A percentile compares a stretch with the other conserved stretches of the same genome.
Conservation (phyloP, 305 asterid species). For the Fraxinus albicans region DNA sequence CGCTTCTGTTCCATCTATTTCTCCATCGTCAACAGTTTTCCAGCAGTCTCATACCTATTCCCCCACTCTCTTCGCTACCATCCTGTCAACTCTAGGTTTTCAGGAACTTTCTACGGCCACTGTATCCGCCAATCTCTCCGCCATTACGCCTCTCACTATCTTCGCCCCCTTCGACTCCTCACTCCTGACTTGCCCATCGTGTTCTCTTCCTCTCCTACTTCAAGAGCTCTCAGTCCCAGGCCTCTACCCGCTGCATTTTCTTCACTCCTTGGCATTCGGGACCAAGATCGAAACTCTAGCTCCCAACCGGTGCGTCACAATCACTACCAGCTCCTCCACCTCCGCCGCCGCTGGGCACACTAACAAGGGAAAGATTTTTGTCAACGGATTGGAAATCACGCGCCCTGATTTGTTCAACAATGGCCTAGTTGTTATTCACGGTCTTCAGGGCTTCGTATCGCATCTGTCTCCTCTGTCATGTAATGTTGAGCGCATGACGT, state of each 20-base stretch:
- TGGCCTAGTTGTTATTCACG: constrained; percentile 65
- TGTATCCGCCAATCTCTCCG: constrained; percentile 46
- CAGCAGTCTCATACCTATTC: constrained; percentile 34
- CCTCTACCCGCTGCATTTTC: constrained; percentile 54
- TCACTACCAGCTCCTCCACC: constrained; percentile 35
- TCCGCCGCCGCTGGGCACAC: constrained; percentile 7
- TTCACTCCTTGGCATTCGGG: constrained; percentile 60
- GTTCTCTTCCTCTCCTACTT: constrained; percentile 59
- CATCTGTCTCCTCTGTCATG: constrained; percentile 77
- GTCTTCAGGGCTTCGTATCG: constrained; percentile 62
- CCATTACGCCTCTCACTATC: constrained; percentile 62
- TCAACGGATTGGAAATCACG: constrained; percentile 64
- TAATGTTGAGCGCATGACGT: constrained; percentile 59
- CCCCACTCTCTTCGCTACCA: constrained; percentile 48
- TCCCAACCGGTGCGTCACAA: constrained; percentile 64
- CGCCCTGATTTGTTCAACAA: constrained; percentile 71
- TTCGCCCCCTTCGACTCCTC: constrained; percentile 82
- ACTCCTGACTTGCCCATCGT: constrained; percentile 57
- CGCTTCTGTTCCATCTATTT: constrained; percentile 22
- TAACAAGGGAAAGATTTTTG: constrained; percentile 43
- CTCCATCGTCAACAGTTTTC: constrained; percentile 38
- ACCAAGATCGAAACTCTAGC: constrained; percentile 75
- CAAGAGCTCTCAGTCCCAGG: constrained; percentile 80
- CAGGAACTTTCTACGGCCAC: constrained; percentile 65
- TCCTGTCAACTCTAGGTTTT: constrained; percentile 72